Evolutionary conservation across 1,139 yeast species (phyloP).

Genomic region (Geotrichum histeridarum): DNA sequence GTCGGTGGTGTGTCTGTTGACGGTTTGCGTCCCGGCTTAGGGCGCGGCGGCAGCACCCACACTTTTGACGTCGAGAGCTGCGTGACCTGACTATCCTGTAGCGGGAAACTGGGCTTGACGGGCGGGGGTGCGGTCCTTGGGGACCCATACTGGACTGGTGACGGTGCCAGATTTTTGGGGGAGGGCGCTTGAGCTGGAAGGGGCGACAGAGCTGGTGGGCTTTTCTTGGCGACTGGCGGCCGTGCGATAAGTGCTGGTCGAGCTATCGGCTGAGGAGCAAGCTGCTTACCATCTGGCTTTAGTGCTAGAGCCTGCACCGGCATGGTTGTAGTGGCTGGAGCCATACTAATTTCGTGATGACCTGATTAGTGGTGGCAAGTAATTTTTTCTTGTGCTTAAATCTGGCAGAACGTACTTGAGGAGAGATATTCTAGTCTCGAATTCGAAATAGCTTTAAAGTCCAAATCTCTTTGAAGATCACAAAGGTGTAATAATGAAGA

Average conservation of each 20-base stretch:
- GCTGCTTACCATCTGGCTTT: not conserved
- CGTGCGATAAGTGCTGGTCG: not conserved
- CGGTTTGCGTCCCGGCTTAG: constrained; percentile 88
- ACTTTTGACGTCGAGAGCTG: constrained; percentile 58
- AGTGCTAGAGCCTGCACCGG: not conserved
- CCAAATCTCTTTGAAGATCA: too few species aligned
- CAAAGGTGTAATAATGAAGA: too few species aligned
- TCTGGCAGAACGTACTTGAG: too few species aligned
- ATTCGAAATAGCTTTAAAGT: too few species aligned
- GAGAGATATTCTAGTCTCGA: too few species aligned
- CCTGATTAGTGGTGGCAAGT: too few species aligned
- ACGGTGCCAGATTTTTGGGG: not conserved
- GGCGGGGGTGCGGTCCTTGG: not conserved
- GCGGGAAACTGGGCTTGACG: not conserved
- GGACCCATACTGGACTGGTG: not conserved
- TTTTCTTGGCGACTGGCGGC: not conserved
- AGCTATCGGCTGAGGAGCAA: too few species aligned
- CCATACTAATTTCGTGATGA: too few species aligned
- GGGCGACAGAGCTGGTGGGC: constrained; percentile 1
- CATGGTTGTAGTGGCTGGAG: not conserved
- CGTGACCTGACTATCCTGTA: constrained; percentile 6
- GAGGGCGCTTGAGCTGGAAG: too few species aligned
- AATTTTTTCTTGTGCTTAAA: too few species aligned
- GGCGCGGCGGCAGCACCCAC: constrained; percentile 89
- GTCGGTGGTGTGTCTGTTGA: constrained; percentile 49